Conservation (phyloP, 2,329 filamentous ascomycete genomes). For the Lecanicillium sp. region DNA sequence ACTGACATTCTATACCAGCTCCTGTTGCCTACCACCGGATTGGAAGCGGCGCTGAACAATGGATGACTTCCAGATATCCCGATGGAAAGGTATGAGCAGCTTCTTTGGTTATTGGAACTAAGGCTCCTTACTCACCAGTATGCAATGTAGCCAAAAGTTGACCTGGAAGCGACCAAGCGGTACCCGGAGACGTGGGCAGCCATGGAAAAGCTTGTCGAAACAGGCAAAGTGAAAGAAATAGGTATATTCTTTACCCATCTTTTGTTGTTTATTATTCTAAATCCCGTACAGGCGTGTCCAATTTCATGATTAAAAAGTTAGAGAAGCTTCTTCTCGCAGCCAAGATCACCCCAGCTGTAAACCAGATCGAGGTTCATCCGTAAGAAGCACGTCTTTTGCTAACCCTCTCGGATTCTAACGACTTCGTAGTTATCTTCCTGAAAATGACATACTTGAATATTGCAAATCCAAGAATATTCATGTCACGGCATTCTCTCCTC, state of each 20-base stretch:
- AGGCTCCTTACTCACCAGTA: no score
- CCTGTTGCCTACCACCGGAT: conserved; percentile 6
- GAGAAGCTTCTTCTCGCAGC: conserved; percentile 6
- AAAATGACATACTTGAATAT: conserved; percentile 6
- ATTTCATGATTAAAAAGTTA: conserved; percentile 10
- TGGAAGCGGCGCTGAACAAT: background rate
- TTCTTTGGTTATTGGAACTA: no score
- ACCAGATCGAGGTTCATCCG: conserved; percentile 13
- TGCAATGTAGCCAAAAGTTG: conserved; percentile 1
- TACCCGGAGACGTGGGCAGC: conserved; percentile 4
- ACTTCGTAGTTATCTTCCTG: conserved; percentile 6
- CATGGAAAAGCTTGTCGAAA: conserved; percentile 4
- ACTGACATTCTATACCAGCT: no score
- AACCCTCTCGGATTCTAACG: background rate
- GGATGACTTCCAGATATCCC: background rate
- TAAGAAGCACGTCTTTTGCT: background rate
- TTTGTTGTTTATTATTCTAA: background rate
- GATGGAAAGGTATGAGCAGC: conserved; percentile 2
- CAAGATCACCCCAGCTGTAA: conserved; percentile 8
- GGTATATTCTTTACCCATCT: background rate
- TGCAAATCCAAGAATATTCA: conserved; percentile 6
- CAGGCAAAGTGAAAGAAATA: conserved; percentile 4
- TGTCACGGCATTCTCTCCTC: conserved; percentile 6
- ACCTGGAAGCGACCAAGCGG: background rate
- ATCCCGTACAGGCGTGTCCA: conserved; percentile 8